Percentiles rank a stretch among this genome's conserved stretches.
These are phyloP conservation scores for Onygenales sp. DNA, from an alignment of 2,329 filamentous ascomycete genomes.

Conservation along the genomic window DNA sequence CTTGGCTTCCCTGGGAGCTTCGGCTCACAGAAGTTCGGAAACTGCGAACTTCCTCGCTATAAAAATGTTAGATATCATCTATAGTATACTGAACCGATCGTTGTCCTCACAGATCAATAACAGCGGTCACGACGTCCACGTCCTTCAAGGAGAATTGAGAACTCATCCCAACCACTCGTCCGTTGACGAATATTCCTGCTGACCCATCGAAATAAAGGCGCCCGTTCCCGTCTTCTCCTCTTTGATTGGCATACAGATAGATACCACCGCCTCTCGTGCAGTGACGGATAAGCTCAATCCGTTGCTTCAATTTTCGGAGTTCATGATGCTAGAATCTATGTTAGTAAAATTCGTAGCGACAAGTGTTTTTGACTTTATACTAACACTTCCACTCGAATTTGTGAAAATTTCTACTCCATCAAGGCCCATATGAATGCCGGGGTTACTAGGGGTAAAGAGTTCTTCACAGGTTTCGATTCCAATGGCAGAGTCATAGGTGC, in stretches of 20 bases:
- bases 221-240: constrained; percentile 47
- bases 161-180: constrained; percentile 26
- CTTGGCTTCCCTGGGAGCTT: constrained; percentile 19
- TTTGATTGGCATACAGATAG: constrained; percentile 50
- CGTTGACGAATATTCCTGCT: constrained; percentile 53
- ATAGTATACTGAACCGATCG: neutral
- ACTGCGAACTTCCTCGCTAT: constrained; percentile 52
- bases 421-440: constrained; percentile 50
- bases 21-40: constrained; percentile 17
- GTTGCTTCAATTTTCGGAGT: constrained; percentile 55
- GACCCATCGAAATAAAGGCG: constrained; percentile 49
- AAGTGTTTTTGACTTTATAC: neutral
- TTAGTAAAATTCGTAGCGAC: neutral
- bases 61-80: neutral
- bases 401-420: constrained; percentile 62
- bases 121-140: constrained; percentile 55
- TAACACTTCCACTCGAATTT: constrained; percentile 45
- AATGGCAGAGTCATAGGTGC: constrained; percentile 42
- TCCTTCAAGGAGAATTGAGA: constrained; percentile 40
- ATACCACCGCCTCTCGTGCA: constrained; percentile 29
- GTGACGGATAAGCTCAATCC: constrained; percentile 17
- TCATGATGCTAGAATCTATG: constrained; percentile 45
- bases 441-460: constrained; percentile 47
- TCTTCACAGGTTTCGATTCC: constrained; percentile 41
- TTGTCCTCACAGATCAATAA: constrained; percentile 42